A percentile compares a stretch with the other conserved stretches of the same genome.
Conservation (phyloP, 495 filamentous ascomycete species). For the Chaetomium cochliodes region DNA sequence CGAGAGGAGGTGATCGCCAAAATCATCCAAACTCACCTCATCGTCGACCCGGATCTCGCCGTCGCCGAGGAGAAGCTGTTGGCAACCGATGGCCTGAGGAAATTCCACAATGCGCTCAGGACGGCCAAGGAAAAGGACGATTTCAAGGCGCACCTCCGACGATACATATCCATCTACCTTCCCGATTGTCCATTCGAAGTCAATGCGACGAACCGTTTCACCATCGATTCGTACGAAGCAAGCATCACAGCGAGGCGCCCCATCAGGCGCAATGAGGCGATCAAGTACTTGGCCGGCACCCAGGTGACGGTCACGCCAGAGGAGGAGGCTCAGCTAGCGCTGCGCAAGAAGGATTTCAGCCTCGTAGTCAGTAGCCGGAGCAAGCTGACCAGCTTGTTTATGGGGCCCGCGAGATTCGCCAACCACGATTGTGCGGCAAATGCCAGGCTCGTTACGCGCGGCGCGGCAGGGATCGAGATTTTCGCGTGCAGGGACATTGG, state of each 20-base stretch:
- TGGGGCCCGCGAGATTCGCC: conserved; percentile 92
- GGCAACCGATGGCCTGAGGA: conserved; percentile 68
- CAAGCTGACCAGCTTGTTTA: conserved; percentile 81
- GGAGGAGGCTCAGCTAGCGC: conserved; percentile 77
- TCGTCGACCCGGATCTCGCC: conserved; percentile 68
- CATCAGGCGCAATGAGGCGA: conserved; percentile 75
- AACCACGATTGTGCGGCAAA: conserved; percentile 98
- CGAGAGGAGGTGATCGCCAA: conserved; percentile 74
- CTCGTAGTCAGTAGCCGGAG: conserved; percentile 91
- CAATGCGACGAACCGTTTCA: conserved; percentile 90
- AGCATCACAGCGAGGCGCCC: conserved; percentile 76
- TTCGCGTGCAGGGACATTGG: conserved; percentile 76
- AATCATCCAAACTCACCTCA: conserved; percentile 73
- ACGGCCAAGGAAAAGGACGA: conserved; percentile 81
- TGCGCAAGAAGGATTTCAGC: conserved; percentile 86
- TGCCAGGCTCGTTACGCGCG: conserved; percentile 75
- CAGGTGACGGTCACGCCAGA: conserved; percentile 85
- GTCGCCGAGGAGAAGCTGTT: conserved; percentile 71
- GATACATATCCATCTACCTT: conserved; percentile 89
- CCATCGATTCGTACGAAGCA: conserved; percentile 84
- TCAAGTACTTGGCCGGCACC: conserved; percentile 88
- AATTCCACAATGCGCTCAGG: conserved; percentile 62
- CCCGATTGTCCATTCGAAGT: conserved; percentile 94
- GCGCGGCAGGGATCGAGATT: conserved; percentile 84
- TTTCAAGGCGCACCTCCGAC: conserved; percentile 80